Percentiles rank a stretch among this genome's conserved stretches.
Evolutionary conservation across 2,329 filamentous ascomycete species (phyloP).

Genomic region (Aspergillus pseudoglaucus): DNA sequence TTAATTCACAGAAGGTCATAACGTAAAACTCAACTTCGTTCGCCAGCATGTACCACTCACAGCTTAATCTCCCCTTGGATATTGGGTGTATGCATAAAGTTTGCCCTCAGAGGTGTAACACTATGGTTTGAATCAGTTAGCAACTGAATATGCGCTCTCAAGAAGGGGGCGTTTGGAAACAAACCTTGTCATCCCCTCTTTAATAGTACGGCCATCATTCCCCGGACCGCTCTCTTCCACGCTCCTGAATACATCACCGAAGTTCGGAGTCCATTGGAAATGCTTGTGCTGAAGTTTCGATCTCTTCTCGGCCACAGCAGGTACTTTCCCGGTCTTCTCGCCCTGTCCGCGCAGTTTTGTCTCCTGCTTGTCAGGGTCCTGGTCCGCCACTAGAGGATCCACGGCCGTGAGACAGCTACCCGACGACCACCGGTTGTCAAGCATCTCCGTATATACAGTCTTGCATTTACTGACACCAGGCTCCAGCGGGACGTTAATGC

Average conservation of each 20-base stretch:
- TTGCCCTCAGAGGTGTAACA: conserved; percentile 83
- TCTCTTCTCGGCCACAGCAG: conserved; percentile 23
- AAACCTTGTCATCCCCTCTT: conserved; percentile 78
- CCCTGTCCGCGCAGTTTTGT: conserved; percentile 63
- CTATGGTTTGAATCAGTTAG: conserved; percentile 40
- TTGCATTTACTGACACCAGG: conserved; percentile 65
- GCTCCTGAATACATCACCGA: conserved; percentile 78
- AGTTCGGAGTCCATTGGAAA: conserved; percentile 90
- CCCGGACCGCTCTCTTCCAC: conserved; percentile 73
- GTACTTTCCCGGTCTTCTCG: conserved; percentile 31
- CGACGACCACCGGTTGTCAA: conserved; percentile 85
- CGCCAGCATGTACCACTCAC: conserved; percentile 54
- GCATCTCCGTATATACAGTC: conserved; percentile 74
- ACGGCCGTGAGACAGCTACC: conserved; percentile 82
- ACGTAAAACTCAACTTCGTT: conserved; percentile 13
- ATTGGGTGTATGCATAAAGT: conserved; percentile 73
- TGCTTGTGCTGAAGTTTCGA: conserved; percentile 66
- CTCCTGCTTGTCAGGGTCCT: conserved; percentile 61
- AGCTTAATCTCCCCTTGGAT: conserved; percentile 69
- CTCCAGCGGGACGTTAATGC: conserved; percentile 80
- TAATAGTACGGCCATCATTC: conserved; percentile 89
- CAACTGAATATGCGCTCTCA: neutral
- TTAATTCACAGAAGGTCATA: conserved; percentile 8
- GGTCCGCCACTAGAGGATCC: conserved; percentile 55
- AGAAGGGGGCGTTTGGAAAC: neutral